Evolutionary conservation across 2,329 filamentous ascomycete species (phyloP).

Genomic region (Ophiostoma australiae): DNA sequence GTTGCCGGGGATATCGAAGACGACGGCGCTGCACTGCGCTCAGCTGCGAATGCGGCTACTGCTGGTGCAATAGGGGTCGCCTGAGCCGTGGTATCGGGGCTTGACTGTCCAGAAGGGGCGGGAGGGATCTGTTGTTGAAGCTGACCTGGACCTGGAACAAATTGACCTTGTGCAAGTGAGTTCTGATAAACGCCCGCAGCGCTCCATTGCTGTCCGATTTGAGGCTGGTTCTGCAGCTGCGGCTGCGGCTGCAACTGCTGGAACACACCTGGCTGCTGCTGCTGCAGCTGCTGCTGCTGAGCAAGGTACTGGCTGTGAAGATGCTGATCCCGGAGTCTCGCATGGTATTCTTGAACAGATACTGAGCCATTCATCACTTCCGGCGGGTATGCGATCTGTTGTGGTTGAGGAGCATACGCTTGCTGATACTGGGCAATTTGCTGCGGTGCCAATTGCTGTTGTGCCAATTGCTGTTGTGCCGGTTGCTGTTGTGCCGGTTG

Average conservation of each 20-base stretch:
- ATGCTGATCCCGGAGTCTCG: neutral
- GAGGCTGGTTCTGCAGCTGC: constrained; percentile 10
- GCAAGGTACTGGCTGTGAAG: constrained; percentile 12
- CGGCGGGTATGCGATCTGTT: neutral
- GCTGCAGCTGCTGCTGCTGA: constrained; percentile 15
- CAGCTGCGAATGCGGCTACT: neutral
- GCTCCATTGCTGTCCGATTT: neutral
- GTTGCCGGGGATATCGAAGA: neutral
- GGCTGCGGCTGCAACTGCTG: constrained; percentile 10
- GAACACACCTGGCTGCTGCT: neutral
- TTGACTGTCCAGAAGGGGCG: neutral
- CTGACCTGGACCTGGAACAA: neutral
- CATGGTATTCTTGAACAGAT: neutral
- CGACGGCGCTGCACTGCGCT: neutral
- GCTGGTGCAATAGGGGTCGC: neutral
- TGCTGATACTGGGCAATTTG: constrained; percentile 11
- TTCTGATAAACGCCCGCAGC: neutral
- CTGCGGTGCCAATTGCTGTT: neutral
- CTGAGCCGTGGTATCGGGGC: neutral
- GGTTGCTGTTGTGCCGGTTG: too few relatives aligned
- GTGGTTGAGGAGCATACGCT: neutral
- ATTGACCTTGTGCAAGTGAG: neutral
- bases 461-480: neutral
- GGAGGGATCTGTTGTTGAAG: neutral
- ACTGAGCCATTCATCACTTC: neutral